Evolutionary conservation across 768 basidiomycete genomes (phyloP), one percentile per base, ranked within the genome.

Genomic region (Tephrocybe sp.): DNA sequence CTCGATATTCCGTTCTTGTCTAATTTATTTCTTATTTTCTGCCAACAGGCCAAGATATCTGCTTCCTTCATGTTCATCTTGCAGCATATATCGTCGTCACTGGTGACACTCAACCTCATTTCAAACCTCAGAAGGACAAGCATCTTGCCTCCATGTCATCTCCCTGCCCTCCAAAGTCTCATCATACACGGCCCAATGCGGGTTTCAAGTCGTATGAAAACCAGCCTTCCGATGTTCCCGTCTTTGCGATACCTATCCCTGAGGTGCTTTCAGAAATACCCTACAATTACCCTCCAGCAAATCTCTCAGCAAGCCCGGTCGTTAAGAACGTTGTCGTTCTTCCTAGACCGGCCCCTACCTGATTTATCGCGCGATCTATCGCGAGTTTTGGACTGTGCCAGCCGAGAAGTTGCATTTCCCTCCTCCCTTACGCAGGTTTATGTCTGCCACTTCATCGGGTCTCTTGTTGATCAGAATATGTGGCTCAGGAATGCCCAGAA

Each of bases 101-200:
- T 67, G 37, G 33, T 52, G 27, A 50, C 63, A 1, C 55, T 67
- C 19, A 54, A 61, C 46, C 30, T 68, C 16, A 58, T 62, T 9
- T 62, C 63, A 9, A 50, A 61, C n/a, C 33, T 60, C 25, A 42
- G 56, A 21, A 36, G 64, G 42, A 52, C 55, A 11, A 55, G 43
- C 12, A 44, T 60, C 22, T 41, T 62, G 10, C 52, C 53, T 24
- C 42, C 57, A 4, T 37, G 61, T 8, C 55, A 61, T 11, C 58
- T 68, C 25, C 66, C 68, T 5, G 37, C 42, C 19, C 52, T 67
- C 8, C 33, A 39, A n/a, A 63, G 62, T 16, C 50, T 67, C 12
- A 61, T 62, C 16, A 44, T 68, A 1, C 52, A 60, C 11, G 61
- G 66, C n/a, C 63, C 61, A 10, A 62, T 68, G 47, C 66, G 45